Percentiles rank a stretch among this genome's conserved stretches.
These are phyloP conservation scores for Ophiostoma perfectum DNA, from an alignment of 2,329 filamentous ascomycete genomes.

Conservation along the genomic window DNA sequence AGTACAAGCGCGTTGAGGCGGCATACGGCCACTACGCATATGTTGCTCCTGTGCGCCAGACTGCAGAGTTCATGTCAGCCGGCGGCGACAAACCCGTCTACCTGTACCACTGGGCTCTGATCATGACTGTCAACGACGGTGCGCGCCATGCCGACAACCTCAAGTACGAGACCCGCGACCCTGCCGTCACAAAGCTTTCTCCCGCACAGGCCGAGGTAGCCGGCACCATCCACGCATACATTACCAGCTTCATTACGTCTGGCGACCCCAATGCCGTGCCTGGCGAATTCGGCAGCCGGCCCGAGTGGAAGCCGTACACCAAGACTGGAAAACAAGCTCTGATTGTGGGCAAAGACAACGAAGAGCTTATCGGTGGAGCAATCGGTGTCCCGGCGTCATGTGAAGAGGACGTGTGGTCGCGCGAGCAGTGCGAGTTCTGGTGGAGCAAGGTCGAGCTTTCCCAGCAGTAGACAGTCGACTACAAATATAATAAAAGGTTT, in stretches of 20 bases:
- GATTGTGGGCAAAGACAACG: conserved; percentile 42
- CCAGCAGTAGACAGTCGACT: neutral
- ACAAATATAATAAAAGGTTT: neutral
- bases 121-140: conserved; percentile 39
- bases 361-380: conserved; percentile 43
- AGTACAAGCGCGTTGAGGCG: conserved; percentile 51
- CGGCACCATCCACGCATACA: conserved; percentile 41
- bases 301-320: conserved; percentile 28
- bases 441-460: conserved; percentile 36
- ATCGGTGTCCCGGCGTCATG: conserved; percentile 36
- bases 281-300: conserved; percentile 8
- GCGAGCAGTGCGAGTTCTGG: conserved; percentile 44
- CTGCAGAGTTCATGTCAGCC: conserved; percentile 37
- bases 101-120: conserved; percentile 50
- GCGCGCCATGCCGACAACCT: conserved; percentile 47
- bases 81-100: conserved; percentile 38
- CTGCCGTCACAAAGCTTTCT: conserved; percentile 34
- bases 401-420: conserved; percentile 39
- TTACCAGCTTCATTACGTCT: conserved; percentile 44
- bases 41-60: conserved; percentile 46
- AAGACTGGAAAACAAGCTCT: conserved; percentile 31
- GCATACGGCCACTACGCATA: conserved; percentile 53
- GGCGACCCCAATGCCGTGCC: conserved; percentile 29
- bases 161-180: conserved; percentile 42
- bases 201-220: conserved; percentile 39